Evolutionary conservation across 148 eudicot species (phyloP), one percentile per base, ranked within the genome.

Genomic region (Dianthus caryophyllus): DNA sequence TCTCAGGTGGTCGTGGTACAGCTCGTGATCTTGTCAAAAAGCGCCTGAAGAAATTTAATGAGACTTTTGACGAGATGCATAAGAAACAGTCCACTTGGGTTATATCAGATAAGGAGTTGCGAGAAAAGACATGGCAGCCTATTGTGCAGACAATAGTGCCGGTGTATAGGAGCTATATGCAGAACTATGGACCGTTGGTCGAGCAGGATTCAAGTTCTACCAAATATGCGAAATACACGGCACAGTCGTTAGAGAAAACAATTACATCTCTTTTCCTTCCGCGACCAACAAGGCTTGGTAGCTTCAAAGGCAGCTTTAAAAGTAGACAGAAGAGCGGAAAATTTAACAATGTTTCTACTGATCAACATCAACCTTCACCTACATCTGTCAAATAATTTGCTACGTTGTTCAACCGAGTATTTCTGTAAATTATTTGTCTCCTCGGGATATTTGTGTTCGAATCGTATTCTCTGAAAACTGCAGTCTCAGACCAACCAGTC

Each of bases 21-120:
- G 96, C 96, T 44, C 91, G 96, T 29, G 90, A 88, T 77, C 85
- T 88, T 68, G 96, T 88, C 18, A 88, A 88, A 67, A 82, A 82
- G 60, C 76, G 91, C 9, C 72, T 88, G 16, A 88, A 88, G 68
- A 77, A 83, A 46, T 88, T 88, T 48, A 86, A 86, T 13, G 91
- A 84, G 77, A 84, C 85, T 24, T 88, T 88, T 65, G 96, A 88
- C 52, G 87, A 84, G 13, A 80, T 84, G 84, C 74, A 78, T 43
- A 84, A 75, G 80, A 86, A 85, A 70, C 88, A 88, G 47, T 80
- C 83, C 12, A 78, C 60, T 26, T 84, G 87, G 87, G 79, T 84
- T 52, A 61, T 88, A 30, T 56, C 78, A 15, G 96, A 88, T 51
- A 86, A 75, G 77, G 96, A 81, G 66, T 64, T 82, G 68, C 75